phyloP scores from a whole-genome alignment of 75 land plant genomes.

The Cunninghamia lanceolata region DNA sequence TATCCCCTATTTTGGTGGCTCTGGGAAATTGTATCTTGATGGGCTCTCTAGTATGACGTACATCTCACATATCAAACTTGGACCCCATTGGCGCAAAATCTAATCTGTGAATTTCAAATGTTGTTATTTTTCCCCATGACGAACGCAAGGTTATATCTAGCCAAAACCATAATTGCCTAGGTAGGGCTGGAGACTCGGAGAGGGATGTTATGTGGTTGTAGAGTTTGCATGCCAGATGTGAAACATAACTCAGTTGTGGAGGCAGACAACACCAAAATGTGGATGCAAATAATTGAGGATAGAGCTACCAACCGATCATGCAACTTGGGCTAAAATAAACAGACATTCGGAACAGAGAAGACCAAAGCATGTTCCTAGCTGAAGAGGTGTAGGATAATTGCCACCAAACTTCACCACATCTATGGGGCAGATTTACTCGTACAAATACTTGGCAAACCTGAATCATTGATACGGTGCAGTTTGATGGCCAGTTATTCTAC shows the following conservation, averaged over 20 bases:
- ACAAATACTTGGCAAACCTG: neutral
- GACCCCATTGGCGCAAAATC: neutral
- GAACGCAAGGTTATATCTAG: neutral
- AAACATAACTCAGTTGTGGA: neutral
- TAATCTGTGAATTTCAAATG: neutral
- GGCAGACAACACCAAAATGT: neutral
- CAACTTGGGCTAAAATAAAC: conserved; percentile 1
- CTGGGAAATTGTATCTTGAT: neutral
- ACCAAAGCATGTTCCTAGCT: neutral
- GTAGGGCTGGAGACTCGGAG: neutral
- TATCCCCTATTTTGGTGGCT: neutral
- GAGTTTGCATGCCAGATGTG: neutral
- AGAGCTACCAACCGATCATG: neutral
- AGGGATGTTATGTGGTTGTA: neutral
- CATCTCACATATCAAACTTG: neutral
- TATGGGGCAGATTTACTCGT: neutral
- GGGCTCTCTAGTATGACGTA: neutral
- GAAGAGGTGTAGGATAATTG: neutral
- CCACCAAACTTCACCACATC: neutral
- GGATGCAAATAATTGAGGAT: neutral
- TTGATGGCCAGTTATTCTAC: neutral
- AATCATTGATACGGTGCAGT: neutral
- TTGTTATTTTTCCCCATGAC: neutral
- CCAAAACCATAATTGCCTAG: neutral
- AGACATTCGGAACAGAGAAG: neutral